A percentile compares a stretch with the other conserved stretches of the same genome.
Evolutionary conservation across 495 filamentous ascomycete species (phyloP).

Genomic region (Pyrenula aspistea): DNA sequence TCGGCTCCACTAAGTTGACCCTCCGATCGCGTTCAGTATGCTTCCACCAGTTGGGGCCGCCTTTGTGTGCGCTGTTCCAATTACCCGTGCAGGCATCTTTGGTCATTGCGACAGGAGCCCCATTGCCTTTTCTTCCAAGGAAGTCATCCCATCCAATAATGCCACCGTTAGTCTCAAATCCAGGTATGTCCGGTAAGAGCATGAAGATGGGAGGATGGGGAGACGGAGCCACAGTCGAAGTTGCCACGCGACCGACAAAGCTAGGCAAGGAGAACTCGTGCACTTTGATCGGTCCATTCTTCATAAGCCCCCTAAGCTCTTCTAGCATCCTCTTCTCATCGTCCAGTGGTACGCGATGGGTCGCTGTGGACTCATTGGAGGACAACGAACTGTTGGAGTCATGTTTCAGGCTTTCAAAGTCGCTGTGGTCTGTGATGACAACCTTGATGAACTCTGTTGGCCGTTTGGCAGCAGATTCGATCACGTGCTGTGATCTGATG

Average conservation of each 20-base stretch:
- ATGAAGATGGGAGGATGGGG: slow-evolving; percentile 29
- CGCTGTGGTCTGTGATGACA: slow-evolving; percentile 31
- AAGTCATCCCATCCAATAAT: slow-evolving; percentile 34
- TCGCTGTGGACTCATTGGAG: slow-evolving; percentile 27
- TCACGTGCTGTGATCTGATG: slow-evolving; percentile 35
- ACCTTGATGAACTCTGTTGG: slow-evolving; percentile 29
- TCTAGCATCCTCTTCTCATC: slow-evolving; percentile 9
- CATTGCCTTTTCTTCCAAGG: slow-evolving; percentile 6
- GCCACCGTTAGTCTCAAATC: slow-evolving; percentile 31
- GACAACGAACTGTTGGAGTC: slow-evolving; percentile 14
- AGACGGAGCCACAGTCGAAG: slow-evolving; percentile 4
- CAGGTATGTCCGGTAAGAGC: slow-evolving; percentile 30
- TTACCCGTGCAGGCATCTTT: slow-evolving; percentile 34
- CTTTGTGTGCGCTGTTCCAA: slow-evolving; percentile 31
- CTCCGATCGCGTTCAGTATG: slow-evolving; percentile 35
- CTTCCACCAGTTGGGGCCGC: slow-evolving; percentile 36
- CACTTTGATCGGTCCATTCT: slow-evolving; percentile 26
- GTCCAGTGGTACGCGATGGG: neutral
- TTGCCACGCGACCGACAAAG: slow-evolving; percentile 29
- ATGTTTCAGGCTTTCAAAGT: slow-evolving; percentile 27
- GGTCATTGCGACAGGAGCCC: slow-evolving; percentile 20
- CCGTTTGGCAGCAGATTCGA: slow-evolving; percentile 34
- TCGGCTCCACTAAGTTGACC: neutral
- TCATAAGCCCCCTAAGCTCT: slow-evolving; percentile 3
- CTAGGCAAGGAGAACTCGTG: slow-evolving; percentile 33